Evolutionary conservation across 345 rosid genomes (phyloP), one percentile per base, ranked within the genome.

Genomic region (Jatropha curcas): DNA sequence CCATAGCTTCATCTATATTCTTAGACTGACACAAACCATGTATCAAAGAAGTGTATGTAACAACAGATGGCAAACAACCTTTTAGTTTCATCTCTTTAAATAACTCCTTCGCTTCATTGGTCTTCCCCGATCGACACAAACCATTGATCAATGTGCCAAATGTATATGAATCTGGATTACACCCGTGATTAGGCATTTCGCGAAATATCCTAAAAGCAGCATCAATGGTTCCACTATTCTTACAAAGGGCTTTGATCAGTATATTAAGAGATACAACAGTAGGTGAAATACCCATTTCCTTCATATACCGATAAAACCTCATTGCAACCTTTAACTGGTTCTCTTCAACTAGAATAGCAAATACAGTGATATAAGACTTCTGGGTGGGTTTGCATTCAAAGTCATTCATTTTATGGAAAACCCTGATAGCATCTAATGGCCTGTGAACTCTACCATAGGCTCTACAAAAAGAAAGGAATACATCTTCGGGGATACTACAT

Each of bases 131-230:
- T 72, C 83, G 87, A 79, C 93, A 92, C 80, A 91, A 76, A 68
- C 94, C 97, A 84, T 88, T 92, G 53, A 95, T 86, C 81, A 95
- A 78, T 37, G 99, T 92, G 22, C 99, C 99, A 68, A 87, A 92
- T 0, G 98, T 91, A 82, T 92, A 95, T 0, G 89, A 84, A 86
- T 95, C 98, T 0, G 98, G 97, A 46, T 33, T 52, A 79, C 80
- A 89, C 41, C 94, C 89, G 2, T 85, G 88, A 58, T 79, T 81
- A 1, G 96, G 90, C 98, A 92, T 95, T 81, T 92, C 96, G 4
- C 2, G 83, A 61, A 92, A 95, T 68, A 92, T 91, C 87, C 64
- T 80, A 68, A 92, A 60, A 48, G 94, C 97, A 76, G 91, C 81
- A 87, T 86, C 87, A 58, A 89, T 48, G 4, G 94, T 91, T 63